These are phyloP conservation scores for Zygoascus biomembranicola DNA, from an alignment of 805 yeast genomes.

Conservation along the genomic window DNA sequence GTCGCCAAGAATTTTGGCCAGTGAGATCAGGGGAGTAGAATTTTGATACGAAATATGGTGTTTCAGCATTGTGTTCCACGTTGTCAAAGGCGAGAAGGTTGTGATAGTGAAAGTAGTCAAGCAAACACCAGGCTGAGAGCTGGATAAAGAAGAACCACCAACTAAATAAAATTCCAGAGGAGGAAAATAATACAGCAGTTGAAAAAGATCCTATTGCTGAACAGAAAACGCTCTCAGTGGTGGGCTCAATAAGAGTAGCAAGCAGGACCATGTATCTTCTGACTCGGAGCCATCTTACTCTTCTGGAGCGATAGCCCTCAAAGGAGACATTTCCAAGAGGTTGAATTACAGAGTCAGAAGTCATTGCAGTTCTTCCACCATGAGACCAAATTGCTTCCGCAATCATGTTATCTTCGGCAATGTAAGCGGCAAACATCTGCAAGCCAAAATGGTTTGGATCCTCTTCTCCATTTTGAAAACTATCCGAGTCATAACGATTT, in stretches of 20 bases:
- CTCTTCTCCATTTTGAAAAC: background rate
- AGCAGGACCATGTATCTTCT: conserved; percentile 79
- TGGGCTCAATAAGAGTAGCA: conserved; percentile 80
- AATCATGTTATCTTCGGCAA: conserved; percentile 91
- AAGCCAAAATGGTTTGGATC: conserved; percentile 38
- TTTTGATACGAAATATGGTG: conserved; percentile 23
- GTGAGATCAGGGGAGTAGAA: conserved; percentile 19
- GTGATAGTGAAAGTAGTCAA: conserved; percentile 55
- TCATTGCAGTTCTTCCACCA: conserved; percentile 64
- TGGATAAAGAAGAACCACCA: conserved; percentile 41
- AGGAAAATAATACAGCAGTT: conserved; percentile 38
- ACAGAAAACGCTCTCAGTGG: conserved; percentile 67
- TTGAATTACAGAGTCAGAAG: conserved; percentile 72
- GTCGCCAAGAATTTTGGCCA: background rate
- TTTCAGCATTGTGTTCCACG: conserved; percentile 16
- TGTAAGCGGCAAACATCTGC: conserved; percentile 64
- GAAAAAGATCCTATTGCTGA: conserved; percentile 62
- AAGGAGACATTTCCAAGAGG: conserved; percentile 44
- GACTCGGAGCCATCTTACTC: conserved; percentile 81
- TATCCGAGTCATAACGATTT: background rate
- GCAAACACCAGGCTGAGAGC: conserved; percentile 50
- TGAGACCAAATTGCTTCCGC: conserved; percentile 74
- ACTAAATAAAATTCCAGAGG: conserved; percentile 12
- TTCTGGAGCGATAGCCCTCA: conserved; percentile 52
- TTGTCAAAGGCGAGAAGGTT: conserved; percentile 29